Base-by-base conservation (phyloP, 2,329 filamentous ascomycete species). In the Paraconiothyrium sp. region DNA sequence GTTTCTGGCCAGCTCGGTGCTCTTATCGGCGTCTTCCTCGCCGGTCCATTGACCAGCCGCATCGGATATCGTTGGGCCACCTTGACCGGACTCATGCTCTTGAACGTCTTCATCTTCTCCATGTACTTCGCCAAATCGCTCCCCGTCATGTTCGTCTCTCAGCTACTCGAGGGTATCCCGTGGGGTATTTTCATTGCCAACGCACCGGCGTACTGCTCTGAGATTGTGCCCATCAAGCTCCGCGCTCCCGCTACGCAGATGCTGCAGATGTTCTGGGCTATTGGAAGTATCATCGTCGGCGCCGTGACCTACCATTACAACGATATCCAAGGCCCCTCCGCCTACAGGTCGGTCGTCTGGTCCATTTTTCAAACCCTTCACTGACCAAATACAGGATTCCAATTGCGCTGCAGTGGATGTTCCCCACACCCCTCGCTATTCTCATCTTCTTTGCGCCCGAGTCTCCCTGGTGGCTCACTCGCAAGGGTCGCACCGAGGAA, bases 101-200 rank as follows among this genome's bases (percentile, higher is more conserved):
- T 89, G 74, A 89, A 89, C 73, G 83, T 72, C 63, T 86, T 85
- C 67, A 88, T 88, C 76, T 86, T 89, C 69, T 72, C 87, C 64
- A 87, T 85, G 67, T 89, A 85, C 78, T 89, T 87, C 67, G 84
- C 79, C 57, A 73, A 83, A 39, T 82, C 81, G 3, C 78, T 84
- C 30, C 64, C 76, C 1, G 72, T 84, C 56, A 76, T 84, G 54
- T 83, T 88, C 68, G 81, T 81, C 4, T 79, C 83, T 41, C 87
- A 89, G 79, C 76, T 87, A 58, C 81, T 89, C 50, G 86, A 88
- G 74, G 88, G 88, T 62, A 71, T 90, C 4, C 88, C 88, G 2
- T 90, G 88, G 88, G 88, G 88, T 30, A 84, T 90, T 69, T 90
- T 90, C 75, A 88, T 89, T 67, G 86, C 87, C 72, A 89, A 89